Base-by-base conservation (phyloP, 768 basidiomycete genomes). In the Leucocoprinus birnbaumii region DNA sequence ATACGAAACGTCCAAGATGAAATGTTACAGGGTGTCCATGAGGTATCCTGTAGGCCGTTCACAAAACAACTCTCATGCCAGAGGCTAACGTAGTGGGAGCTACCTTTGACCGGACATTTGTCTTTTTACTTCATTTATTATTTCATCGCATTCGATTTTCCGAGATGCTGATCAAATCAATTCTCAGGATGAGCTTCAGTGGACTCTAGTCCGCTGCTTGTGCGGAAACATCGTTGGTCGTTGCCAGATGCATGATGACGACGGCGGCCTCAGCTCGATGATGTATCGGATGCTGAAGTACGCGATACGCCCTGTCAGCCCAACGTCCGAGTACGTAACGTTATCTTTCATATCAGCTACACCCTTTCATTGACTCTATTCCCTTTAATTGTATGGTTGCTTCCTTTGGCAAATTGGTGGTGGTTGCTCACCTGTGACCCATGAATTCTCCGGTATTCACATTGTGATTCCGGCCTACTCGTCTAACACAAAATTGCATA, bases 1-100 rank as follows among this genome's bases (percentile, higher is more conserved):
- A 98, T 98, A 95, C 94, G 87, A 89, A 73, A 60, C 80, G 89
- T 91, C 95, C 95, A 66, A 97, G 64, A 96, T 73, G 44, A 53
- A 73, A 87, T 41, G 58, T 53, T 46, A 27, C 47, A 42, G 48
- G 54, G 48, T 61, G 52, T 38, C 58, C 51, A 40, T 35, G 47
- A 46, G 55, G 63, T 56, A 58, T 50, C 61, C 60, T 63, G 58
- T 63, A 57, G 68, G 72, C 73, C 65, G 84, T 82, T 80, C 76
- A 74, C 76, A 78, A 82, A 92, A 95, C 93, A 95, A 94, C 92
- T 86, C 88, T 82, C 85, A 72, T 79, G 77, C 75, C 9, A 64
- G 72, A 91, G 89, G 79, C 73, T 62, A 65, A 83, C 78, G 79
- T 81, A 77, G 67, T 78, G 83, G 81, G 89, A 84, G 94, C 95